A percentile compares a stretch with the other conserved stretches of the same genome.
phyloP scores from a whole-genome alignment of 257 asterid genomes.

The Paulownia fortunei region DNA sequence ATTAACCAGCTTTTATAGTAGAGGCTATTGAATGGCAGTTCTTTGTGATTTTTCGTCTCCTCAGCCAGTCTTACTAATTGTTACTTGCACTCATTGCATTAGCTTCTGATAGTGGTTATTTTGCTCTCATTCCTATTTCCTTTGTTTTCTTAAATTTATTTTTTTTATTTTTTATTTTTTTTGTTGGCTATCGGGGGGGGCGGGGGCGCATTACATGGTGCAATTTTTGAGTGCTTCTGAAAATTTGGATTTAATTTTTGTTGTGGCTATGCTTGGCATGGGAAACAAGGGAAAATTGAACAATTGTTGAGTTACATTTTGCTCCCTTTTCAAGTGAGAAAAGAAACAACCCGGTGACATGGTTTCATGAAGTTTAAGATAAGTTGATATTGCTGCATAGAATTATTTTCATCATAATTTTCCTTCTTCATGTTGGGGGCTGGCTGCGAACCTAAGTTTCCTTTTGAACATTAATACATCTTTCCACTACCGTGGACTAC shows the following conservation, averaged over 20 bases:
- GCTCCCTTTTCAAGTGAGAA: neutral
- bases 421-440: neutral
- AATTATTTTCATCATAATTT: neutral
- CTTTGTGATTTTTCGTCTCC: neutral
- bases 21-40: too few relatives aligned
- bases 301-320: neutral
- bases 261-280: neutral
- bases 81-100: neutral
- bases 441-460: neutral
- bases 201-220: neutral
- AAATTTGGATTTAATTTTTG: neutral
- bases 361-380: neutral
- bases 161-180: neutral
- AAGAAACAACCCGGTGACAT: neutral
- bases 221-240: neutral
- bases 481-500: neutral
- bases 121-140: neutral
- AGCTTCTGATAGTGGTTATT: slow-evolving; percentile 5
- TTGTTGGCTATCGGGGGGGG: too few relatives aligned
- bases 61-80: neutral
- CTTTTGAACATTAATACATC: neutral
- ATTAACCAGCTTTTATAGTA: too few relatives aligned
- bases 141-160: neutral
- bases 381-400: neutral
- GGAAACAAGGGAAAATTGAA: neutral